Conservation (phyloP, 495 filamentous ascomycete species). For the Collariella sp. region DNA sequence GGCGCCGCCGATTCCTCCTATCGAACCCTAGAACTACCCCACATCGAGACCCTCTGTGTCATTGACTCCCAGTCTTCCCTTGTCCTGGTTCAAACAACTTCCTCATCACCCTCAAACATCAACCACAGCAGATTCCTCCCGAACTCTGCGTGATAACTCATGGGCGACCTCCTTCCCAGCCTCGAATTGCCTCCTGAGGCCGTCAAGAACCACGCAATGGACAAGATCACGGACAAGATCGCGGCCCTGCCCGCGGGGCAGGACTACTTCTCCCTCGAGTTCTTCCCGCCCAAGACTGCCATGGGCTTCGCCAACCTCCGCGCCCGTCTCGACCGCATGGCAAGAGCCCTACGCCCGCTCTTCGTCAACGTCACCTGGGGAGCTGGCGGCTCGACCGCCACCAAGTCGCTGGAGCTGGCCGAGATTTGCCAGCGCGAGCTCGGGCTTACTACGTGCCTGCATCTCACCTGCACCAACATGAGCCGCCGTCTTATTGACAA, state of each 20-base stretch:
- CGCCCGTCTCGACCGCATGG: constrained; percentile 90
- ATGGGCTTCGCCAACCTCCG: constrained; percentile 93
- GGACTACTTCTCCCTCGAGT: constrained; percentile 93
- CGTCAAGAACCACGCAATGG: constrained; percentile 44
- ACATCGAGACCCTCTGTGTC: too few relatives aligned
- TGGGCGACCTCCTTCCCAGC: constrained; percentile 18
- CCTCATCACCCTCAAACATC: too few relatives aligned
- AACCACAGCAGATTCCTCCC: not conserved
- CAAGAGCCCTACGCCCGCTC: constrained; percentile 75
- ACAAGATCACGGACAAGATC: constrained; percentile 96
- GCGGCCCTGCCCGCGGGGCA: constrained; percentile 73
- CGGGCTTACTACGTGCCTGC: constrained; percentile 87
- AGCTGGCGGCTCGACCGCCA: constrained; percentile 83
- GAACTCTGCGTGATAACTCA: not conserved
- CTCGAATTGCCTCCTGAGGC: constrained; percentile 16
- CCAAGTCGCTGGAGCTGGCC: constrained; percentile 85
- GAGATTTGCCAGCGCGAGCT: constrained; percentile 91
- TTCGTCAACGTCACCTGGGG: constrained; percentile 99
- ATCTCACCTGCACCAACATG: constrained; percentile 98
- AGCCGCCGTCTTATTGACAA: constrained; percentile 75
- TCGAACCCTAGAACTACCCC: too few relatives aligned
- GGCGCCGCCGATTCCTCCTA: too few relatives aligned
- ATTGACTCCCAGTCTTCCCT: too few relatives aligned
- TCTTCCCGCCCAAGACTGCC: constrained; percentile 94
- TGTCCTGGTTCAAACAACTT: too few relatives aligned